Percentiles rank a stretch among this genome's conserved stretches.
These are phyloP conservation scores for Remersonia thermophila DNA, from an alignment of 2,329 filamentous ascomycete genomes.

Conservation along the genomic window DNA sequence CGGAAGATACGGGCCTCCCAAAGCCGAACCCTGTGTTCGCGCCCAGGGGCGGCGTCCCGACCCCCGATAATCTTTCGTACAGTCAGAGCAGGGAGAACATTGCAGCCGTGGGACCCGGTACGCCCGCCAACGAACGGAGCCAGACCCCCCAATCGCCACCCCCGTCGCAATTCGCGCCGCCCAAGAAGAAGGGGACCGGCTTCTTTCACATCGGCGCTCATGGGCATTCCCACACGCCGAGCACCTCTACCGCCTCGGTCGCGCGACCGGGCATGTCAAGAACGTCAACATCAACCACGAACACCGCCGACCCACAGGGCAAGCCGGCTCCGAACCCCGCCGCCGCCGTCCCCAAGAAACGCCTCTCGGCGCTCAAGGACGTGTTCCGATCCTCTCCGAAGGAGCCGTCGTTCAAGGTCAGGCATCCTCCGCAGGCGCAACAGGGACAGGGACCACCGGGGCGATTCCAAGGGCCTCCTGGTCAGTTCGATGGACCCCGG, in stretches of 20 bases:
- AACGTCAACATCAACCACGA: slow-evolving; percentile 19
- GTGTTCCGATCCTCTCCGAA: slow-evolving; percentile 20
- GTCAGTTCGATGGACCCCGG: neutral
- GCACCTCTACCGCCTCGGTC: slow-evolving; percentile 4
- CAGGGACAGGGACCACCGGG: neutral
- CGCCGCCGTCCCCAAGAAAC: slow-evolving; percentile 34
- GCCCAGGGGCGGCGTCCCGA: slow-evolving; percentile 16
- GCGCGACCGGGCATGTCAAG: slow-evolving; percentile 14
- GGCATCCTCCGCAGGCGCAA: slow-evolving; percentile 6
- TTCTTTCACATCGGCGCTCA: slow-evolving; percentile 20
- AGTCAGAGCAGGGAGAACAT: slow-evolving; percentile 22
- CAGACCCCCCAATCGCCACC: slow-evolving; percentile 1
- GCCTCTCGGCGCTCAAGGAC: slow-evolving; percentile 30
- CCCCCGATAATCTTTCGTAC: slow-evolving; percentile 14
- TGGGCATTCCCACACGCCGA: slow-evolving; percentile 1
- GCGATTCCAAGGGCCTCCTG: neutral
- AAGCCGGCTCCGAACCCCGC: too few species aligned
- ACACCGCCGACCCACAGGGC: slow-evolving; percentile 7
- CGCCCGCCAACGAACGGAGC: slow-evolving; percentile 11
- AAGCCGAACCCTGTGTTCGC: slow-evolving; percentile 30
- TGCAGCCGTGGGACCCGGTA: slow-evolving; percentile 14
- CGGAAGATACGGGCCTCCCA: slow-evolving; percentile 26
- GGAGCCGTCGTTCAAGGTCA: slow-evolving; percentile 12
- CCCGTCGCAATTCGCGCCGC: slow-evolving; percentile 14
- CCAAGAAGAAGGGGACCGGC: slow-evolving; percentile 17